phyloP scores from a whole-genome alignment of 192 early-diverging fungal species.

The Backusella liffmaniae region DNA sequence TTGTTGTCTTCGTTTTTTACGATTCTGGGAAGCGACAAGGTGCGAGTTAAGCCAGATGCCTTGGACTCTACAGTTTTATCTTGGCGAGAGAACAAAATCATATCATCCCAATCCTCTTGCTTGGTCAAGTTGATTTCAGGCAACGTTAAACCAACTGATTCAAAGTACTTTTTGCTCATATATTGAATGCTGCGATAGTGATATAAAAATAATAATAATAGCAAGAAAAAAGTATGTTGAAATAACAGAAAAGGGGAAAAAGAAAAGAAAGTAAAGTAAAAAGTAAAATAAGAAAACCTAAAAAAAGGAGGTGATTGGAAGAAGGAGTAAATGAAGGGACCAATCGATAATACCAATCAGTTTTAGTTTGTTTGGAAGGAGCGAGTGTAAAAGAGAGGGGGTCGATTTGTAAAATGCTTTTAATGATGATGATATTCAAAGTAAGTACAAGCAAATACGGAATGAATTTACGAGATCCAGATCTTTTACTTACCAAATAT shows the following conservation, averaged over 20 bases:
- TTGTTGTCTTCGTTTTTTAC: slow-evolving; percentile 2
- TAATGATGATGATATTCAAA: background rate
- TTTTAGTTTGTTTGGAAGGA: background rate
- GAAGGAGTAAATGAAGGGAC: background rate
- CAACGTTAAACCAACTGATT: background rate
- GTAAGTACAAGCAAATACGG: no score
- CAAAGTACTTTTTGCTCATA: background rate
- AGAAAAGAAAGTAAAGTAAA: background rate
- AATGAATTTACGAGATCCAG: no score
- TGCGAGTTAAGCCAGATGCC: background rate
- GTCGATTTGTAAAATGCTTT: background rate
- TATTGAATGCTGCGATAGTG: background rate
- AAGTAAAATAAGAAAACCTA: background rate
- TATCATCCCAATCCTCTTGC: slow-evolving; percentile 3
- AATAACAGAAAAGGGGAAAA: background rate
- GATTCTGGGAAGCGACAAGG: slow-evolving; percentile 7
- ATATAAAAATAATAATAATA: background rate
- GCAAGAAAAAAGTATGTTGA: background rate
- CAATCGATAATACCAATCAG: background rate
- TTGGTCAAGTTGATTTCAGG: slow-evolving; percentile 10
- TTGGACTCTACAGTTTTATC: background rate
- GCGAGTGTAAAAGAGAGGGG: background rate
- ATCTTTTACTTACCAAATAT: background rate
- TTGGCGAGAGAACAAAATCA: background rate
- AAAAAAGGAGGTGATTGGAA: background rate